A percentile compares a stretch with the other conserved stretches of the same genome.
Evolutionary conservation across 2,329 filamentous ascomycete genomes (phyloP).

Genomic region (Aspergillus sp.): DNA sequence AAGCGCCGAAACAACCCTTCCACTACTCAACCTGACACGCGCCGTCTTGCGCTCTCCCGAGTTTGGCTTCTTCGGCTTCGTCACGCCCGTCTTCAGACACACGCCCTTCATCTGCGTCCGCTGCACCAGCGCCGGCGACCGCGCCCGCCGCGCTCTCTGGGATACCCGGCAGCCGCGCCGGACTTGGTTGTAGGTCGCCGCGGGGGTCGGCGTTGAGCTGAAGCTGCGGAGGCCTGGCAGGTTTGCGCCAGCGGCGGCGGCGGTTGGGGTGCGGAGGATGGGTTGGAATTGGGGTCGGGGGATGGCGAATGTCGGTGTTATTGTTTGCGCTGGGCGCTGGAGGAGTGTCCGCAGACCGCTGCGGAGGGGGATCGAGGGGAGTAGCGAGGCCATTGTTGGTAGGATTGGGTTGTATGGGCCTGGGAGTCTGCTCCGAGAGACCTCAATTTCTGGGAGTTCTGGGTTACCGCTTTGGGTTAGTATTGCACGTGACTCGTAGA

Average conservation of each 20-base stretch:
- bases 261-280: constrained; percentile 20
- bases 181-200: constrained; percentile 65
- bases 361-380: constrained; percentile 25
- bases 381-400: constrained; percentile 24
- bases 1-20: constrained; percentile 81
- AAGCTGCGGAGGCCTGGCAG: constrained; percentile 36
- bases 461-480: neutral
- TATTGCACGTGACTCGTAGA: too few species aligned
- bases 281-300: constrained; percentile 17
- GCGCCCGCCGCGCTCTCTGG: constrained; percentile 73
- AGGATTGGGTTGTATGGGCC: constrained; percentile 5
- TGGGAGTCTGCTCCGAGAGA: neutral
- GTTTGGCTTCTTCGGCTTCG: constrained; percentile 97
- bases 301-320: constrained; percentile 13
- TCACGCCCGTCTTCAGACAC: constrained; percentile 85
- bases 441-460: constrained; percentile 6
- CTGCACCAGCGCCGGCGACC: constrained; percentile 71
- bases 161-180: constrained; percentile 65
- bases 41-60: constrained; percentile 95
- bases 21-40: constrained; percentile 77
- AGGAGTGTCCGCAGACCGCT: constrained; percentile 26
- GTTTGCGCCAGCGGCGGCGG: constrained; percentile 13
- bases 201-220: constrained; percentile 47
- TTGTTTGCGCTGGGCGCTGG: constrained; percentile 16
- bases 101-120: constrained; percentile 88